These are phyloP conservation scores for Turritis glabra DNA, from an alignment of 345 rosid species.

Conservation along the genomic window DNA sequence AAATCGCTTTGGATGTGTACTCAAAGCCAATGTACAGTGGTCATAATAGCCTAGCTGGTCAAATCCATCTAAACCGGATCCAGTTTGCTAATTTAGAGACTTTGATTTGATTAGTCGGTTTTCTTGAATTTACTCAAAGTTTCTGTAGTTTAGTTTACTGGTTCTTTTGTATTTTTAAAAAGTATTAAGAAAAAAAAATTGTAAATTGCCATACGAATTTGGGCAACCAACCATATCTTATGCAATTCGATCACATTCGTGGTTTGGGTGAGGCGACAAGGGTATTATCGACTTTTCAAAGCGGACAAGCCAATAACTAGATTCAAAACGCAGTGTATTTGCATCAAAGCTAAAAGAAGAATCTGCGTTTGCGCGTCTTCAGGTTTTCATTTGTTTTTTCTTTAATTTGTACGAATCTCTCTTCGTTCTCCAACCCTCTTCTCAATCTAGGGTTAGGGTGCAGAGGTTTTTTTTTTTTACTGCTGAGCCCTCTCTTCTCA, in stretches of 20 bases:
- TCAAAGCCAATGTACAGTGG: slow-evolving; percentile 27
- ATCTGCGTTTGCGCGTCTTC: slow-evolving; percentile 32
- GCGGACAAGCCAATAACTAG: slow-evolving; percentile 2
- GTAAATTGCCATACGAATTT: too few species aligned
- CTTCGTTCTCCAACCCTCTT: not conserved
- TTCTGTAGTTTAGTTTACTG: not conserved
- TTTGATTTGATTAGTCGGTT: slow-evolving; percentile 18
- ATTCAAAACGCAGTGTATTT: slow-evolving; percentile 42
- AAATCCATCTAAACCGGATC: slow-evolving; percentile 26
- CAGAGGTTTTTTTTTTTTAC: not conserved
- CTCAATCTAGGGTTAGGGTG: slow-evolving; percentile 54
- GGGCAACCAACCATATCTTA: too few species aligned
- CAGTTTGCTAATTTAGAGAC: slow-evolving; percentile 22
- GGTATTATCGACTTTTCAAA: slow-evolving; percentile 9
- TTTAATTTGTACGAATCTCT: slow-evolving; percentile 10
- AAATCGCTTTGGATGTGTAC: slow-evolving; percentile 4
- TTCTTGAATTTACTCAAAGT: not conserved
- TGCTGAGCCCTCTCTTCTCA: slow-evolving; percentile 14
- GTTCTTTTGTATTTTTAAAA: not conserved
- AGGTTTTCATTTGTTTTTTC: slow-evolving; percentile 10
- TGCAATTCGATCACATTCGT: too few species aligned
- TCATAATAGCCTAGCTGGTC: slow-evolving; percentile 16
- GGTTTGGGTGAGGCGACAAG: not conserved
- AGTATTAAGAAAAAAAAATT: too few species aligned
- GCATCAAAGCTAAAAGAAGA: slow-evolving; percentile 14